These are phyloP conservation scores for Stagonosporopsis rhizophila DNA, from an alignment of 2,329 filamentous ascomycete genomes.

Conservation along the genomic window DNA sequence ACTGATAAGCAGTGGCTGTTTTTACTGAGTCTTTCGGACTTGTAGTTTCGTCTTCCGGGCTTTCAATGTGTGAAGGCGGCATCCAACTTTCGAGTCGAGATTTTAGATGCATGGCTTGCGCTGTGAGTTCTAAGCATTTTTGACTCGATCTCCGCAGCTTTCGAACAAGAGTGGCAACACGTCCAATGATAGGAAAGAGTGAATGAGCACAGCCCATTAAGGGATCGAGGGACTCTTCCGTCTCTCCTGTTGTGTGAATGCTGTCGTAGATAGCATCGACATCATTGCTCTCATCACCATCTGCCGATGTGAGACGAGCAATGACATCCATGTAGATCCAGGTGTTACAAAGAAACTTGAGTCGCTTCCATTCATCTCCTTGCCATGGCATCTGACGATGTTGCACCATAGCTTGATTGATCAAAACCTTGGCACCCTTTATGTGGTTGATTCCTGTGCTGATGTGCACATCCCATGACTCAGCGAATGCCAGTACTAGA, in stretches of 20 bases:
- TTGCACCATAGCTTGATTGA: conserved; percentile 64
- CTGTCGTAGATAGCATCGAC: conserved; percentile 53
- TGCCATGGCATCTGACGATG: conserved; percentile 52
- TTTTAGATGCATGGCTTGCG: conserved; percentile 68
- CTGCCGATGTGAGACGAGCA: conserved; percentile 69
- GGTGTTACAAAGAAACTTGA: conserved; percentile 73
- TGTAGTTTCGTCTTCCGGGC: conserved; percentile 68
- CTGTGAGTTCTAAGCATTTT: conserved; percentile 68
- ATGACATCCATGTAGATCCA: conserved; percentile 80
- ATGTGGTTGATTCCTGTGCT: conserved; percentile 74
- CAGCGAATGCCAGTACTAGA: conserved; percentile 71
- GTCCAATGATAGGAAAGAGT: conserved; percentile 72
- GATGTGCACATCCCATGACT: conserved; percentile 74
- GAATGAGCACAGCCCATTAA: conserved; percentile 73
- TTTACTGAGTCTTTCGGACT: conserved; percentile 70
- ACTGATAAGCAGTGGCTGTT: conserved; percentile 72
- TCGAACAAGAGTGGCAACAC: conserved; percentile 70
- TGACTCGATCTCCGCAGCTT: conserved; percentile 62
- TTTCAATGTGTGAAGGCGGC: conserved; percentile 64
- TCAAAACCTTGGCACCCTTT: conserved; percentile 69
- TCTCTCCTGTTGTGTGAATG: conserved; percentile 41
- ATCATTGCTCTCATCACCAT: conserved; percentile 63
- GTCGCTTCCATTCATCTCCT: conserved; percentile 55
- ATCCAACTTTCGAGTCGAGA: conserved; percentile 67
- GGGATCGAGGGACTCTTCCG: conserved; percentile 68